Base-by-base conservation (phyloP, 176 grass and related monocot genomes). In the Pharus latifolius region DNA sequence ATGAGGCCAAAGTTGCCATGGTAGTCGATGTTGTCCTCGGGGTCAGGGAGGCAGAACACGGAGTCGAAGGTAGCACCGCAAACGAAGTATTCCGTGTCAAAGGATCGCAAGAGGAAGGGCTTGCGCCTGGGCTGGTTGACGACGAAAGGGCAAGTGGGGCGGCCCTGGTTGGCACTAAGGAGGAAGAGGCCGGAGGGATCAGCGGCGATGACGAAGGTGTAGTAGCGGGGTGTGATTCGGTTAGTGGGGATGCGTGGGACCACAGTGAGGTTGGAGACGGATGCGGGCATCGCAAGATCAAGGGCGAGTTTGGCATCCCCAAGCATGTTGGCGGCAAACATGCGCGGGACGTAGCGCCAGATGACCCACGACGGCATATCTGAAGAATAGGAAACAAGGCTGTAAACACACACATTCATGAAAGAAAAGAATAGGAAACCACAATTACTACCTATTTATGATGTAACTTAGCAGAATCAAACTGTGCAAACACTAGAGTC, bases 141-240 rank as follows among this genome's bases (percentile, higher is more conserved):
- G 23, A 0, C 0, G 38, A 64, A 1, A 0, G n/a, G n/a, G n/a
- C n/a, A n/a, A n/a, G n/a, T n/a, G n/a, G 1, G 0, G 38, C 22
- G 61, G 23, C 40, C 6, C 22, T 3, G 61, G 20, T n/a, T n/a
- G 61, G 38, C 6, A 23, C 14, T 1, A 23, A 64, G 61, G 61
- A 64, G 38, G n/a, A n/a, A n/a, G n/a, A n/a, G n/a, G n/a, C n/a
- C n/a, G 26, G 15, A 27, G 8, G 3, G 23, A 25, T 3, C 8
- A 27, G 3, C 6, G 17, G n/a, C 11, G 16, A n/a, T 25, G 64
- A 19, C 64, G n/a, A n/a, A n/a, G n/a, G n/a, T n/a, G n/a, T n/a
- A n/a, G n/a, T n/a, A n/a, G n/a, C n/a, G n/a, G n/a, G n/a, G n/a
- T n/a, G n/a, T n/a, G n/a, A n/a, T n/a, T 25, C 5, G 14, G 44